These are phyloP conservation scores for Hypoxylon trugodes DNA, from an alignment of 495 filamentous ascomycete species.

Conservation along the genomic window DNA sequence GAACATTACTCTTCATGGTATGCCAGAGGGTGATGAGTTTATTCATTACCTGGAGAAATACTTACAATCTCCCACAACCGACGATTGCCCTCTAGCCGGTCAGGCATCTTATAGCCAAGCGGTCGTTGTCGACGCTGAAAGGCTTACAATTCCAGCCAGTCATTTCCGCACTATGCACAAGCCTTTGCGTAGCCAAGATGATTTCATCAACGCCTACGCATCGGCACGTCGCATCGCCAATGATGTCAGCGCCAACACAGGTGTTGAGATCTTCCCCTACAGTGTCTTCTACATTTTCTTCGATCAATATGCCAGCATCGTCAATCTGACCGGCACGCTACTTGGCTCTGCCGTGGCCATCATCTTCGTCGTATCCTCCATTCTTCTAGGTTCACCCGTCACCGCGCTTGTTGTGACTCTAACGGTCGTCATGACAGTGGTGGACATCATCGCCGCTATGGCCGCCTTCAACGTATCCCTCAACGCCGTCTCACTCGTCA, in stretches of 20 bases:
- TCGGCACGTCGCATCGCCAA: conserved; percentile 89
- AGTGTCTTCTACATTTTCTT: conserved; percentile 98
- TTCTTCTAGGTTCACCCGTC: conserved; percentile 82
- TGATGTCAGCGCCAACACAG: conserved; percentile 71
- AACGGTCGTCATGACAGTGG: conserved; percentile 89
- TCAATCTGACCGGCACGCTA: conserved; percentile 77
- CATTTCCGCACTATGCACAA: conserved; percentile 93
- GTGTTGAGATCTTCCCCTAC: conserved; percentile 89
- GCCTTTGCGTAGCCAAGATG: conserved; percentile 84
- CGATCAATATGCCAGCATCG: conserved; percentile 91
- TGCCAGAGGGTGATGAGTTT: conserved; percentile 93
- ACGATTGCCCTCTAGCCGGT: conserved; percentile 86
- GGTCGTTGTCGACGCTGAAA: conserved; percentile 75
- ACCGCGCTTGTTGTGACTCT: conserved; percentile 84
- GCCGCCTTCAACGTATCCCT: conserved; percentile 87
- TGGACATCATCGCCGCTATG: conserved; percentile 97
- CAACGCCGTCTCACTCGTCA: conserved; percentile 96
- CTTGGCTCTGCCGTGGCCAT: conserved; percentile 83
- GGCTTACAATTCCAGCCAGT: conserved; percentile 73
- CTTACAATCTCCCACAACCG: conserved; percentile 79
- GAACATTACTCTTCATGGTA: conserved; percentile 87
- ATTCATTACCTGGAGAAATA: conserved; percentile 83
- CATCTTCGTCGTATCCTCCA: conserved; percentile 78
- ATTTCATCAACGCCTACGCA: conserved; percentile 91
- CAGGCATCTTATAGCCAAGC: conserved; percentile 87